These are phyloP conservation scores for Fusarium sp. DNA, from an alignment of 2,329 filamentous ascomycete genomes.

Conservation along the genomic window DNA sequence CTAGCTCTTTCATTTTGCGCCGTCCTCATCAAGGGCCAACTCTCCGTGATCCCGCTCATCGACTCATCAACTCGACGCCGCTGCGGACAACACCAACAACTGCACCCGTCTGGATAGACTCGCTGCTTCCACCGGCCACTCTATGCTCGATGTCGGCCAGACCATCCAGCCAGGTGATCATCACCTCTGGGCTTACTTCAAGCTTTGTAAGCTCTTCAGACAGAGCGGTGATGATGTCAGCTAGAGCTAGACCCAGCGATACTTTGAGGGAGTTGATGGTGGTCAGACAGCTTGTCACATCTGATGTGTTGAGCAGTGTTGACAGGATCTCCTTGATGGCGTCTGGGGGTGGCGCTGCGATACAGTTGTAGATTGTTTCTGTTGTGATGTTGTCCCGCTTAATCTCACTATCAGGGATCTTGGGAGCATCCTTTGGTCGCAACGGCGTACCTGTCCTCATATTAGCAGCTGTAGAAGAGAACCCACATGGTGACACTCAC, in stretches of 20 bases:
- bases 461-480: conserved; percentile 9
- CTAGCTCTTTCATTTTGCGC: neutral
- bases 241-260: conserved; percentile 86
- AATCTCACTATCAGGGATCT: conserved; percentile 72
- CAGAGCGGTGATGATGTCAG: conserved; percentile 90
- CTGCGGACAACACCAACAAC: conserved; percentile 89
- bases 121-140: conserved; percentile 86
- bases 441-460: conserved; percentile 71
- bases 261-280: conserved; percentile 91
- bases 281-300: conserved; percentile 89
- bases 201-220: conserved; percentile 85
- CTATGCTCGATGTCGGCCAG: conserved; percentile 94
- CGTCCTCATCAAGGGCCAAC: neutral
- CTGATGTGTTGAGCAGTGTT: conserved; percentile 84
- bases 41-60: conserved; percentile 27
- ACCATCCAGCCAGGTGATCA: conserved; percentile 92
- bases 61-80: conserved; percentile 79
- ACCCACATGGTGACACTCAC: conserved; percentile 59
- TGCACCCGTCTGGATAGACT: conserved; percentile 91
- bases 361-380: conserved; percentile 96
- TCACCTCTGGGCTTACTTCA: conserved; percentile 86
- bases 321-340: conserved; percentile 88
- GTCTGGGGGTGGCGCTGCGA: conserved; percentile 91
- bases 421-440: conserved; percentile 68
- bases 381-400: conserved; percentile 85